A percentile compares a stretch with the other conserved stretches of the same genome.
Evolutionary conservation across 768 basidiomycete genomes (phyloP).

Genomic region (Agrocybe praecox): DNA sequence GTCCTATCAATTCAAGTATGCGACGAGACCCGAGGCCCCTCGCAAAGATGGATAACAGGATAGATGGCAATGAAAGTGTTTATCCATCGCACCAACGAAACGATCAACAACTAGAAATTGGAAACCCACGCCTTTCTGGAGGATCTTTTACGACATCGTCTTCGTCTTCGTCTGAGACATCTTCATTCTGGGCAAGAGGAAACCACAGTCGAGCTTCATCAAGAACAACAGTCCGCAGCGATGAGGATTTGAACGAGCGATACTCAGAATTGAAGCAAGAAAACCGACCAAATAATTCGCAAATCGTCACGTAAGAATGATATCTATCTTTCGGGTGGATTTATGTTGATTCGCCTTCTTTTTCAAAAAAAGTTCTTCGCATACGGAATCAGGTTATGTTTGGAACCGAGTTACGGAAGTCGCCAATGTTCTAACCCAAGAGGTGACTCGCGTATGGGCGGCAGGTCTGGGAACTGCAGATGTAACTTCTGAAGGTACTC

Average conservation of each 20-base stretch:
- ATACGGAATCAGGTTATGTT: constrained; percentile 11
- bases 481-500: constrained; percentile 32
- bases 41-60: constrained; percentile 1
- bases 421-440: constrained; percentile 55
- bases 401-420: constrained; percentile 62
- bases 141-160: constrained; percentile 24
- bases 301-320: not conserved
- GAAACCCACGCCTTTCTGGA: constrained; percentile 15
- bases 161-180: constrained; percentile 28
- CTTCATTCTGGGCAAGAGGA: constrained; percentile 40
- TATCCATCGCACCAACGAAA: not conserved
- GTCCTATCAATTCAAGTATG: not conserved
- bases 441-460: constrained; percentile 60
- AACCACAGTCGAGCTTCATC: constrained; percentile 39
- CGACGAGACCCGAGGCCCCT: constrained; percentile 2
- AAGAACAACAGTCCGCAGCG: constrained; percentile 47
- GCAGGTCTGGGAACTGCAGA: constrained; percentile 46
- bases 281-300: not conserved
- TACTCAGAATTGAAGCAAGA: not conserved
- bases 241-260: constrained; percentile 18
- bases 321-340: not conserved
- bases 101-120: not conserved
- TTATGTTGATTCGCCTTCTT: not conserved
- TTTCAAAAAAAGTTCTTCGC: not conserved
- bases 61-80: constrained; percentile 1